Evolutionary conservation across 2,329 filamentous ascomycete species (phyloP).

Genomic region (Verticillium isaacii): DNA sequence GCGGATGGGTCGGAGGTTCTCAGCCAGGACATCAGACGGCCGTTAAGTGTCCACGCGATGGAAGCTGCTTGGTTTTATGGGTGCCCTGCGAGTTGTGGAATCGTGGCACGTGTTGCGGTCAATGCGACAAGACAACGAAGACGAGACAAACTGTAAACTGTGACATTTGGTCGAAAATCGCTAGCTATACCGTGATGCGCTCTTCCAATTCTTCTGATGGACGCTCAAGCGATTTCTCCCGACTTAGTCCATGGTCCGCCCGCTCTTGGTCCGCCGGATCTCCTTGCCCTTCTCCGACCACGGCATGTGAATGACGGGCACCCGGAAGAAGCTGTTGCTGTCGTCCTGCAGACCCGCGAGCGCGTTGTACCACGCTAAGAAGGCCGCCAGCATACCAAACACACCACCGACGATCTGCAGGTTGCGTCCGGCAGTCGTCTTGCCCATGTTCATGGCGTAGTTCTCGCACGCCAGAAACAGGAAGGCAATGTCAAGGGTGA

Average conservation of each 20-base stretch:
- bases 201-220: too few relatives aligned
- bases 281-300: constrained; percentile 78
- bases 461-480: constrained; percentile 65
- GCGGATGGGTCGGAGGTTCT: background rate
- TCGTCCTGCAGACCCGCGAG: constrained; percentile 75
- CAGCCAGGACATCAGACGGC: background rate
- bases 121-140: too few relatives aligned
- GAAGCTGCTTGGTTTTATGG: too few relatives aligned
- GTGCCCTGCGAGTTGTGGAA: too few relatives aligned
- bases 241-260: constrained; percentile 17
- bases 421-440: constrained; percentile 34
- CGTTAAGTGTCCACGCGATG: background rate
- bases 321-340: constrained; percentile 84
- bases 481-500: constrained; percentile 72
- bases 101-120: too few relatives aligned
- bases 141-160: too few relatives aligned
- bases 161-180: too few relatives aligned
- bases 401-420: constrained; percentile 69
- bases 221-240: background rate
- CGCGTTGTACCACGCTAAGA: constrained; percentile 84
- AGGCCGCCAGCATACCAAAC: constrained; percentile 77
- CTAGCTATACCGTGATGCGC: too few relatives aligned
- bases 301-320: constrained; percentile 90
- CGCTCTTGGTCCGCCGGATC: constrained; percentile 45
- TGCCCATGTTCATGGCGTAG: constrained; percentile 48